A percentile compares a stretch with the other conserved stretches of the same genome.
These are phyloP conservation scores for Cylindrotheca fusiformis DNA, from an alignment of 108 stramenopile genomes.

Conservation along the genomic window DNA sequence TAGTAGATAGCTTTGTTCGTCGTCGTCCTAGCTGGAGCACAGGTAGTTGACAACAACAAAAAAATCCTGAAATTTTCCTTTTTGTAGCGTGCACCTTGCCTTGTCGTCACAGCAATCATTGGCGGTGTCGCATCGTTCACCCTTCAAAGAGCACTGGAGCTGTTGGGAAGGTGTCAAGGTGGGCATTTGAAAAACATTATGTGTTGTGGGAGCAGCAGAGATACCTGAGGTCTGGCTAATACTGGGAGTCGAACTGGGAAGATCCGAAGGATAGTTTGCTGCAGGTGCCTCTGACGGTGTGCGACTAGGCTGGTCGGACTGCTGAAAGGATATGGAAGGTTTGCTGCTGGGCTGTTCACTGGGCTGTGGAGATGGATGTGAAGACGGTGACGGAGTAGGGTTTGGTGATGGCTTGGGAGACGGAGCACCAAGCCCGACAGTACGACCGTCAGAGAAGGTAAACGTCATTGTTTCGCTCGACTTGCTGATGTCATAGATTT, in stretches of 20 bases:
- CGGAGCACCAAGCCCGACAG: neutral
- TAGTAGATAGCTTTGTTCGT: no score
- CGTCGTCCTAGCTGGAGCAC: no score
- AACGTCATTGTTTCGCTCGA: conserved; percentile 34
- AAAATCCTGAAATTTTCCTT: no score
- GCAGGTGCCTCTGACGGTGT: no score
- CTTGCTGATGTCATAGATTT: conserved; percentile 29
- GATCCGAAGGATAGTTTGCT: no score
- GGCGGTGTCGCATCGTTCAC: neutral
- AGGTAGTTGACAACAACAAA: no score
- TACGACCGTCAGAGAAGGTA: conserved; percentile 5
- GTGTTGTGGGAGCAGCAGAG: no score
- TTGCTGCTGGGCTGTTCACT: neutral
- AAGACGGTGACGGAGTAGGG: neutral
- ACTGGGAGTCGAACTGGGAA: no score
- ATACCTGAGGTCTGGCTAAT: no score
- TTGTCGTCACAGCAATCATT: neutral
- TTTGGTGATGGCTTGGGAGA: neutral
- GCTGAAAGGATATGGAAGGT: no score
- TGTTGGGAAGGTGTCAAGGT: neutral
- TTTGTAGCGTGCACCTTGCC: neutral
- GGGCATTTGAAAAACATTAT: no score
- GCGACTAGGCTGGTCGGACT: no score
- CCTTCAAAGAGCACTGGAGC: neutral
- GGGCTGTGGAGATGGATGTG: neutral